Evolutionary conservation across 805 yeast species (phyloP).

Genomic region (Saccharomycopsis javanensis): DNA sequence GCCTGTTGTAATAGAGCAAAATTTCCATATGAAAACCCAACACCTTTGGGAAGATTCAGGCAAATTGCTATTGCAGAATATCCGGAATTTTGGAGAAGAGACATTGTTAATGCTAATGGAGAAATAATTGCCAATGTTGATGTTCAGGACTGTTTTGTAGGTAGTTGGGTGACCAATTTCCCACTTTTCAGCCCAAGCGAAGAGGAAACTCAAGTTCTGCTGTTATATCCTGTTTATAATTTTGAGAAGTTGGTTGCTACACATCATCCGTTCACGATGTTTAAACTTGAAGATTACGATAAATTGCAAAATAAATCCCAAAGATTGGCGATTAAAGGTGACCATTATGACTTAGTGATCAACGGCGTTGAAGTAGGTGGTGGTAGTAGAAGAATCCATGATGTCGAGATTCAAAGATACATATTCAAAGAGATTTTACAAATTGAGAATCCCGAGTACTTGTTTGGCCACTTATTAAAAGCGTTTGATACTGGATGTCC

Average conservation of each 20-base stretch:
- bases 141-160: slow-evolving; percentile 37
- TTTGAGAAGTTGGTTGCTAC: slow-evolving; percentile 48
- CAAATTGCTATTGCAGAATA: slow-evolving; percentile 55
- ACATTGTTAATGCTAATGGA: slow-evolving; percentile 15
- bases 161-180: slow-evolving; percentile 83
- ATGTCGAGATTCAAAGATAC: slow-evolving; percentile 63
- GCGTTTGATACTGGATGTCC: slow-evolving; percentile 92
- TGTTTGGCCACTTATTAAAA: slow-evolving; percentile 77
- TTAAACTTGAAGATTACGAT: slow-evolving; percentile 56
- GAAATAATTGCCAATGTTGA: slow-evolving; percentile 18
- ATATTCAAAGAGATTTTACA: slow-evolving; percentile 57
- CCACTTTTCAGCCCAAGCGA: slow-evolving; percentile 83
- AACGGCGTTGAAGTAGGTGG: slow-evolving; percentile 97
- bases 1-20: slow-evolving; percentile 69
- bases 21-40: slow-evolving; percentile 80
- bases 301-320: slow-evolving; percentile 31
- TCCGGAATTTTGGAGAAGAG: slow-evolving; percentile 43
- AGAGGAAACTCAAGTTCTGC: slow-evolving; percentile 19
- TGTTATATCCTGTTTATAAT: slow-evolving; percentile 55
- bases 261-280: slow-evolving; percentile 98
- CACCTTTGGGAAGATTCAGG: slow-evolving; percentile 82
- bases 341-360: slow-evolving; percentile 87
- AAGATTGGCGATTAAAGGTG: slow-evolving; percentile 68
- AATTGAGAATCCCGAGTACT: slow-evolving; percentile 44
- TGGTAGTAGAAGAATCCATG: slow-evolving; percentile 93